phyloP scores from a whole-genome alignment of 306 rosid genomes.

The Pterocarpus santalinus region DNA sequence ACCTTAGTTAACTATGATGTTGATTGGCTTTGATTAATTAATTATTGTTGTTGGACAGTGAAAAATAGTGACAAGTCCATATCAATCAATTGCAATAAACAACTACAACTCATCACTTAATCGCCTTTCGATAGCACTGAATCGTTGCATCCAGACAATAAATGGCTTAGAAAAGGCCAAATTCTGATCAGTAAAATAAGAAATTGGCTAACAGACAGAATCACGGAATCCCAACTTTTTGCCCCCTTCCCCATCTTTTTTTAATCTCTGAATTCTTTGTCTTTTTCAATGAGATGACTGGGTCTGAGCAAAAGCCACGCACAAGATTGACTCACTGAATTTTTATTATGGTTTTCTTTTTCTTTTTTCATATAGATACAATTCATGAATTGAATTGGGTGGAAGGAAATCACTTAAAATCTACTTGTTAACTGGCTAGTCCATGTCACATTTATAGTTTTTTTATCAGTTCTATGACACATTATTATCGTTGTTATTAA shows the following conservation, averaged over 20 bases:
- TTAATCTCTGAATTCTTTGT: background rate
- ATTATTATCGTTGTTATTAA: too few relatives aligned
- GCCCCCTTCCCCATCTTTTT: slow-evolving; percentile 39
- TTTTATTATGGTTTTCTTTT: background rate
- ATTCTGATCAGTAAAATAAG: slow-evolving; percentile 34
- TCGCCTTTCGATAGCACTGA: slow-evolving; percentile 44
- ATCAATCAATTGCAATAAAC: slow-evolving; percentile 10
- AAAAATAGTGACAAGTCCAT: slow-evolving; percentile 34
- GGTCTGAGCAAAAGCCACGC: slow-evolving; percentile 28
- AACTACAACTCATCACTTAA: slow-evolving; percentile 31
- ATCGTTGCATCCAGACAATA: slow-evolving; percentile 48
- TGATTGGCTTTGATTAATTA: background rate
- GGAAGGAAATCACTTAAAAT: background rate
- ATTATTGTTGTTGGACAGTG: slow-evolving; percentile 39
- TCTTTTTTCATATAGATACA: background rate
- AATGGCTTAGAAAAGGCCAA: slow-evolving; percentile 41
- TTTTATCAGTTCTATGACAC: too few relatives aligned
- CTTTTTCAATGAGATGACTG: background rate
- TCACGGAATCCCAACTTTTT: slow-evolving; percentile 62
- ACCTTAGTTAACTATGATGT: background rate
- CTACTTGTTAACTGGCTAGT: background rate
- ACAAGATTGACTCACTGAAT: slow-evolving; percentile 34
- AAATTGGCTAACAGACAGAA: slow-evolving; percentile 46
- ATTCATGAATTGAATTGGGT: background rate
- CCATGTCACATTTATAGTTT: background rate